Percentiles rank a stretch among this genome's conserved stretches.
Evolutionary conservation across 2,329 filamentous ascomycete genomes (phyloP).

Genomic region (Fusarium falciforme): DNA sequence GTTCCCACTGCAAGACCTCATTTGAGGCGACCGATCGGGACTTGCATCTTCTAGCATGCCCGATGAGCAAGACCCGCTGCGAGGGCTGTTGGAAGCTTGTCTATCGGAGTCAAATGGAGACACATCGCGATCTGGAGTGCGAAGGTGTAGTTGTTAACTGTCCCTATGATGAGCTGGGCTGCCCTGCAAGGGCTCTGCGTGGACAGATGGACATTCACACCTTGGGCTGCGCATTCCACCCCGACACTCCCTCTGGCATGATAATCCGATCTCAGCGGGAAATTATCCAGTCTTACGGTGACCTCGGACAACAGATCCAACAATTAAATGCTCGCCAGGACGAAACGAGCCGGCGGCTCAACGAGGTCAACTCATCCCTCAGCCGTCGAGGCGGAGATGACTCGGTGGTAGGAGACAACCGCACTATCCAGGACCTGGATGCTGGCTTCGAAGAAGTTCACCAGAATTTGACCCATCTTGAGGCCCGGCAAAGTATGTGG

Average conservation of each 20-base stretch:
- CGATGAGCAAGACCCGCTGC: conserved; percentile 61
- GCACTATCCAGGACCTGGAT: conserved; percentile 57
- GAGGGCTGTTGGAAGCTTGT: conserved; percentile 60
- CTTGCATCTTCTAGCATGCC: conserved; percentile 55
- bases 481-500: conserved; percentile 70
- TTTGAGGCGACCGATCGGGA: conserved; percentile 59
- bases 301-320: conserved; percentile 50
- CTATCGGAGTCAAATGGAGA: conserved; percentile 57
- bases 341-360: conserved; percentile 48
- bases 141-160: conserved; percentile 64
- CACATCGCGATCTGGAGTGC: conserved; percentile 62
- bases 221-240: conserved; percentile 62
- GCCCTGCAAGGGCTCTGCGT: conserved; percentile 49
- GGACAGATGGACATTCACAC: conserved; percentile 59
- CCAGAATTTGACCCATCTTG: conserved; percentile 67
- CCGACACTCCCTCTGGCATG: conserved; percentile 61
- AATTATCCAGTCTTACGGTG: conserved; percentile 57
- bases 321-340: conserved; percentile 50
- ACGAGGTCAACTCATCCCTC: conserved; percentile 56
- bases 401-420: conserved; percentile 62
- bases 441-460: conserved; percentile 66
- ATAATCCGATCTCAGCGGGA: conserved; percentile 61
- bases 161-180: conserved; percentile 52
- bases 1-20: conserved; percentile 64
- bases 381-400: conserved; percentile 47